These are phyloP conservation scores for Globisporangium barbulae DNA, from an alignment of 352 stramenopile genomes.

Conservation along the genomic window DNA sequence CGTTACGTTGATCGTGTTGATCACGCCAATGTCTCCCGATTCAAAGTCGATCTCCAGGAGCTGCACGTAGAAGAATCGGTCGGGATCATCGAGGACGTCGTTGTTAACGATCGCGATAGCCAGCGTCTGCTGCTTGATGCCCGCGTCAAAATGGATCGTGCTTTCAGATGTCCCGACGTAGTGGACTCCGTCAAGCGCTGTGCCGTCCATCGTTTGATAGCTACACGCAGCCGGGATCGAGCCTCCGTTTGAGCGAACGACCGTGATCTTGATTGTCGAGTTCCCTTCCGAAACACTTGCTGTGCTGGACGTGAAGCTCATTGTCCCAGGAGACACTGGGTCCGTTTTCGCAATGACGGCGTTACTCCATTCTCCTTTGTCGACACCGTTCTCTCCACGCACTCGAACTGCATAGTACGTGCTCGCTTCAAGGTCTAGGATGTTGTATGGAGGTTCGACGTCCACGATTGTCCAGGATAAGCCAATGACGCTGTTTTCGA, in stretches of 20 bases:
- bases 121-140: slow-evolving; percentile 21
- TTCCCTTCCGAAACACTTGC: slow-evolving; percentile 28
- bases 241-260: slow-evolving; percentile 33
- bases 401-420: slow-evolving; percentile 35
- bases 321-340: slow-evolving; percentile 39
- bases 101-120: slow-evolving; percentile 51
- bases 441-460: slow-evolving; percentile 1
- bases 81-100: slow-evolving; percentile 36
- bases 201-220: slow-evolving; percentile 33
- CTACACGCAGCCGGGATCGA: slow-evolving; percentile 31
- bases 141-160: slow-evolving; percentile 27
- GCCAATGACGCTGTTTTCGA: slow-evolving; percentile 7
- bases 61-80: slow-evolving; percentile 42
- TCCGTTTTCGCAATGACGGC: slow-evolving; percentile 34
- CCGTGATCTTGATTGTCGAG: slow-evolving; percentile 9
- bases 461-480: not conserved
- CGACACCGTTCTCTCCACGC: slow-evolving; percentile 22
- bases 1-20: slow-evolving; percentile 20
- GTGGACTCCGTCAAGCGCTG: slow-evolving; percentile 27
- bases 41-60: slow-evolving; percentile 21
- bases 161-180: slow-evolving; percentile 21
- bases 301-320: slow-evolving; percentile 25
- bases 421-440: slow-evolving; percentile 21
- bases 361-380: slow-evolving; percentile 29
- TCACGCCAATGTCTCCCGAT: slow-evolving; percentile 30